These are phyloP conservation scores for Udeniomyces megalosporus DNA, from an alignment of 768 basidiomycete species.

Conservation along the genomic window DNA sequence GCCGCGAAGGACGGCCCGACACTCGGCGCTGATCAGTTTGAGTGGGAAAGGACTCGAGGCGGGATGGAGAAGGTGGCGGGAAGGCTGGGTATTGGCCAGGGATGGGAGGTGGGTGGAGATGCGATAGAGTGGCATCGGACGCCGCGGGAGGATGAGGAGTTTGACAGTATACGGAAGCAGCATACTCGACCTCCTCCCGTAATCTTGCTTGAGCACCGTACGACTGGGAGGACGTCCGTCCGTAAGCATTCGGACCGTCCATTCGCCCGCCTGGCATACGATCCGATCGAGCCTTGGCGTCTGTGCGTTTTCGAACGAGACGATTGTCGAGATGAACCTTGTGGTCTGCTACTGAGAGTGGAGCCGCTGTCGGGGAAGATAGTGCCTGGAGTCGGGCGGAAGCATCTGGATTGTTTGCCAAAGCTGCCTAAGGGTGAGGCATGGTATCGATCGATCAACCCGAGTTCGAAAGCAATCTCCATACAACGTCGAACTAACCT, in stretches of 20 bases:
- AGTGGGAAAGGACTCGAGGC: background rate
- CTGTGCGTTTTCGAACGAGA: conserved; percentile 67
- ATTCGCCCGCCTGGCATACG: conserved; percentile 8
- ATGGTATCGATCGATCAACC: conserved; percentile 6
- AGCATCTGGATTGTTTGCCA: conserved; percentile 70
- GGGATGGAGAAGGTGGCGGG: background rate
- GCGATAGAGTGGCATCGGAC: background rate
- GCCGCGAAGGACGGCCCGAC: too few species aligned
- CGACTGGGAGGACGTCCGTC: background rate
- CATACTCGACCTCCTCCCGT: background rate
- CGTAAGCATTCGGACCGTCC: conserved; percentile 6
- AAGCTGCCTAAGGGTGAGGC: conserved; percentile 41
- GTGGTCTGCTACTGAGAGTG: conserved; percentile 64
- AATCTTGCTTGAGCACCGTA: background rate
- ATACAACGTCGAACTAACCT: conserved; percentile 38
- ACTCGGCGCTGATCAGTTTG: background rate
- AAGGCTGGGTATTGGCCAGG: conserved; percentile 3
- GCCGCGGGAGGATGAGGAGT: background rate
- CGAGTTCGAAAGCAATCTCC: background rate
- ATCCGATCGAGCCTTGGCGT: conserved; percentile 34
- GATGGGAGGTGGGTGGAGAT: background rate
- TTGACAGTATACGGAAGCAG: background rate
- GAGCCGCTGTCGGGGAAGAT: conserved; percentile 42
- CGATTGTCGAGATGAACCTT: conserved; percentile 59
- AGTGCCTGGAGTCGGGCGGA: conserved; percentile 54